Conservation (phyloP, 345 rosid genomes). For the Rhizophora apiculata region DNA sequence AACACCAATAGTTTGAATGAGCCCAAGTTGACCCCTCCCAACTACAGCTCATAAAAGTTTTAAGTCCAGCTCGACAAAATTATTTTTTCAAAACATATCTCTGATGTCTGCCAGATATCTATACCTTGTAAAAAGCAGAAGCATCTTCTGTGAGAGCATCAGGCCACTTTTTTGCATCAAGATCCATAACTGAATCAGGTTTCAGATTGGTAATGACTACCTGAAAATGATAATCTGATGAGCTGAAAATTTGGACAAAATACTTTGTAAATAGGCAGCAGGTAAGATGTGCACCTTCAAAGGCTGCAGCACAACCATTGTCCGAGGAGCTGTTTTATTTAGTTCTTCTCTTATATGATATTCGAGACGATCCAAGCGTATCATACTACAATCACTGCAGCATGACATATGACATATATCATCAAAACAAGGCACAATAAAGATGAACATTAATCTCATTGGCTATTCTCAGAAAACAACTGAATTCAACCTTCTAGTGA, state of each 20-base stretch:
- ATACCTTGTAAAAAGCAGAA: slow-evolving; percentile 80
- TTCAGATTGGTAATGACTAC: slow-evolving; percentile 77
- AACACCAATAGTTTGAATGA: background rate
- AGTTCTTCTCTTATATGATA: slow-evolving; percentile 93
- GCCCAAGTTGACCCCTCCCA: background rate
- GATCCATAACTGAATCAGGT: slow-evolving; percentile 51
- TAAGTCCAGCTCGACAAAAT: too few species aligned
- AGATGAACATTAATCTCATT: background rate
- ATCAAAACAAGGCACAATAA: slow-evolving; percentile 10
- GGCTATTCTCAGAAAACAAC: background rate
- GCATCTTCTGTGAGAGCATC: slow-evolving; percentile 69
- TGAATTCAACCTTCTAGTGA: slow-evolving; percentile 75
- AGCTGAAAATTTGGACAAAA: background rate
- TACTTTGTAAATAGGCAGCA: background rate
- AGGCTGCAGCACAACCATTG: slow-evolving; percentile 86
- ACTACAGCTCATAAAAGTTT: background rate
- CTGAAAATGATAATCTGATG: slow-evolving; percentile 28
- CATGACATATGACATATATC: slow-evolving; percentile 11
- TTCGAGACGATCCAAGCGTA: slow-evolving; percentile 87
- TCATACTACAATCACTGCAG: slow-evolving; percentile 81
- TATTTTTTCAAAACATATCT: background rate
- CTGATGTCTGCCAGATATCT: background rate
- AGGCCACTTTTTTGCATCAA: slow-evolving; percentile 96
- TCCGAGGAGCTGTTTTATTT: slow-evolving; percentile 78
- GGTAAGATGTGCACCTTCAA: slow-evolving; percentile 56